Percentiles rank a stretch among this genome's conserved stretches.
Conservation (phyloP, 345 rosid genomes). For the Moricandia moricandioides region DNA sequence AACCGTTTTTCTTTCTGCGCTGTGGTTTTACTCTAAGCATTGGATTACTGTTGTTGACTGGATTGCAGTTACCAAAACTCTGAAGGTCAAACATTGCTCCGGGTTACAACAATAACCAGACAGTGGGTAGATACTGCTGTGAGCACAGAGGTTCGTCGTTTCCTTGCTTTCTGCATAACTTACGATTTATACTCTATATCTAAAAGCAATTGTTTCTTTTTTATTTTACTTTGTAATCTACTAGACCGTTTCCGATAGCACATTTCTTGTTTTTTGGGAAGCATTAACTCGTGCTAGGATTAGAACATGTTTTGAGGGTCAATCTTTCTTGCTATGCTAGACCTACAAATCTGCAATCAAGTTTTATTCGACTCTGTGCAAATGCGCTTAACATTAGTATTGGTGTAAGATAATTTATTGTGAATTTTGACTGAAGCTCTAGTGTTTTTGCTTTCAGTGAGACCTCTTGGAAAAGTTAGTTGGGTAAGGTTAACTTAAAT, state of each 20-base stretch:
- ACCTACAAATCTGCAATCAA: constrained; percentile 11
- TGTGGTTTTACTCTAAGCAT: not conserved
- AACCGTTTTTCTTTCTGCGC: not conserved
- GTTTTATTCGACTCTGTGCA: not conserved
- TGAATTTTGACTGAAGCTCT: not conserved
- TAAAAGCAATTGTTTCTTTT: not conserved
- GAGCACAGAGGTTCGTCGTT: constrained; percentile 74
- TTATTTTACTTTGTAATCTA: not conserved
- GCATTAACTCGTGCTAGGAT: not conserved
- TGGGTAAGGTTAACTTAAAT: not conserved
- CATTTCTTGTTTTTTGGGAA: not conserved
- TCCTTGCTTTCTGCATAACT: constrained; percentile 9
- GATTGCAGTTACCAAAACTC: constrained; percentile 74
- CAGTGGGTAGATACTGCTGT: constrained; percentile 88
- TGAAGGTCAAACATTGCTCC: constrained; percentile 65
- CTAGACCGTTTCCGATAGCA: not conserved
- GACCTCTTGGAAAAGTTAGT: not conserved
- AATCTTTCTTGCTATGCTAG: constrained; percentile 16
- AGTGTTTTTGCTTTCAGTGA: constrained; percentile 2
- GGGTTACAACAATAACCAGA: constrained; percentile 83
- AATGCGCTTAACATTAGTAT: constrained; percentile 5
- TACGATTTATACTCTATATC: not conserved
- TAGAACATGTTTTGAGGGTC: not conserved
- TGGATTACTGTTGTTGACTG: constrained; percentile 26
- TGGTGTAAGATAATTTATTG: not conserved